Evolutionary conservation across 2,329 filamentous ascomycete genomes (phyloP), one percentile per base, ranked within the genome.

Genomic region (Pseudocercospora fuligena): DNA sequence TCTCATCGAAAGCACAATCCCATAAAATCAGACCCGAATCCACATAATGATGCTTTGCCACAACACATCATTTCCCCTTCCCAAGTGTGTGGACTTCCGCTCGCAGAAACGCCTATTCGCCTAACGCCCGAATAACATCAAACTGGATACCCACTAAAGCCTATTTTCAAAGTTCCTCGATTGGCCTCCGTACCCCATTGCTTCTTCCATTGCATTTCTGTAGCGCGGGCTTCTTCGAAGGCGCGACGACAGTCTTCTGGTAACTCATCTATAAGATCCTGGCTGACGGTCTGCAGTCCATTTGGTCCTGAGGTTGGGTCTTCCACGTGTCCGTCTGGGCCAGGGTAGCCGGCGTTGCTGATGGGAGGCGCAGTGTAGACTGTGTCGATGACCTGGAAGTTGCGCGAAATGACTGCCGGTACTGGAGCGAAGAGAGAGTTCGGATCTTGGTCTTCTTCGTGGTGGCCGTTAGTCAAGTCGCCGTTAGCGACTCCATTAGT

Each of bases 121-220:
- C 75, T 59, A 76, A 77, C 74, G 75, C 75, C 75, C 74, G 65
- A 67, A 76, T 71, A 60, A 76, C 73, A 69, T 75, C 72, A 84
- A 72, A 84, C 82, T 53, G 83, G 83, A 76, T 83, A 83, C 67
- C 83, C 83, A 60, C 78, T 78, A 70, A 83, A 82, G 33, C 82
- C 82, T 64, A 85, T 82, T 74, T 80, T 81, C 64, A 84, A 78
- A 66, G 79, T 78, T 25, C 77, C 79, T 60, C 84, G 75, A 29
- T 78, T n/a, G n/a, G n/a, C 83, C 80, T 97, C 94, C 5, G 86
- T 84, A 16, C 86, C 87, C 92, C 93, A 97, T 69, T 85, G 86
- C 33, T 80, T 82, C 77, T 92, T 92, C 92, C 93, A 98, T 62
- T 85, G 80, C 67, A 80, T 78, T 78, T 97, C 92, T 63, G 85